Conservation (phyloP, 805 yeast genomes). For the Ogataea kodamae region DNA sequence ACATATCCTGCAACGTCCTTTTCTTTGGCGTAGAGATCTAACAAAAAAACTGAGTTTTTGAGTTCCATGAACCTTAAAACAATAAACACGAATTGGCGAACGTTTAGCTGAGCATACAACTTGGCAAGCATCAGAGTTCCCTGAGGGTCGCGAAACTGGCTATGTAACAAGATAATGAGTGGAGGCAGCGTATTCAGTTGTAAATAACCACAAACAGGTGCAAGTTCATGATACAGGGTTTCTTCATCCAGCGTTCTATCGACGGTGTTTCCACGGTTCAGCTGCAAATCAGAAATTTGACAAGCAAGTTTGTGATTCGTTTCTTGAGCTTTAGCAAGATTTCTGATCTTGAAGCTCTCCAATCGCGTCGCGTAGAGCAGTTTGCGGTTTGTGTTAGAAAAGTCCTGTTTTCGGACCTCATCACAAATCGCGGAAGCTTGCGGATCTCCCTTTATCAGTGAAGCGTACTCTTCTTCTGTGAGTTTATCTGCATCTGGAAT, state of each 20-base stretch:
- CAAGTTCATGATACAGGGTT: conserved; percentile 1
- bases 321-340: conserved; percentile 5
- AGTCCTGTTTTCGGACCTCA: conserved; percentile 21
- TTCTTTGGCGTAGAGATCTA: conserved; percentile 12
- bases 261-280: no score
- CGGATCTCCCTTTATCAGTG: conserved; percentile 21
- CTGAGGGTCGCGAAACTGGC: conserved; percentile 13
- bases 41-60: conserved; percentile 14
- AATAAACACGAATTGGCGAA: conserved; percentile 21
- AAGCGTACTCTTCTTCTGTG: conserved; percentile 19
- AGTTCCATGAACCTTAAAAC: conserved; percentile 24
- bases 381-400: conserved; percentile 18
- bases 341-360: conserved; percentile 13
- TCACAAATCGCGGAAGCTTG: conserved; percentile 21
- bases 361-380: conserved; percentile 19
- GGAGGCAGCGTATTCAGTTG: conserved; percentile 2
- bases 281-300: conserved; percentile 2
- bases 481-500: conserved; percentile 13
- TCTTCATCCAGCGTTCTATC: no score
- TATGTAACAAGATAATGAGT: conserved; percentile 6
- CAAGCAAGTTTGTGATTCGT: conserved; percentile 2
- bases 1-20: conserved; percentile 17
- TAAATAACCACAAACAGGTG: conserved; percentile 5
- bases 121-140: conserved; percentile 16
- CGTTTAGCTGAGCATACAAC: conserved; percentile 16